phyloP scores from a whole-genome alignment of 192 early-diverging fungal species.

The Paraglomus brasilianum region DNA sequence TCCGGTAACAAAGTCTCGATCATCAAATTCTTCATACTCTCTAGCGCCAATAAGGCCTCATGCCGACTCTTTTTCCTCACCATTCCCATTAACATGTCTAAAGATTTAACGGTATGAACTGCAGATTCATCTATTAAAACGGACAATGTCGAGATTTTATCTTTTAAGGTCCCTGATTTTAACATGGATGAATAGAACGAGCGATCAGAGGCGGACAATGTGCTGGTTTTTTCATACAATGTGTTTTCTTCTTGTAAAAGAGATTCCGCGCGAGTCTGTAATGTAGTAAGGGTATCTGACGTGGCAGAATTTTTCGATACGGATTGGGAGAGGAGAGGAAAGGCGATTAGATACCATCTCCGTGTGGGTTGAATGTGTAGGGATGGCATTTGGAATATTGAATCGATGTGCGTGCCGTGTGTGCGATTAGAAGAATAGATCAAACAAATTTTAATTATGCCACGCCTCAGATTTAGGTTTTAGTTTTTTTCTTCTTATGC shows the following conservation, averaged over 20 bases:
- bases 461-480: too few species aligned
- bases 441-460: too few species aligned
- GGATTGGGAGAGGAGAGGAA: too few species aligned
- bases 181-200: slow-evolving; percentile 87
- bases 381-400: too few species aligned
- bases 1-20: slow-evolving; percentile 76
- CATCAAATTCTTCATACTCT: slow-evolving; percentile 89
- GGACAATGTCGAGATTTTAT: slow-evolving; percentile 91
- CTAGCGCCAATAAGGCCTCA: slow-evolving; percentile 81
- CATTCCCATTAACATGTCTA: slow-evolving; percentile 81
- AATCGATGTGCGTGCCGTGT: too few species aligned
- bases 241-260: slow-evolving; percentile 68
- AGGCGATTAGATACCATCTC: too few species aligned
- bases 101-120: slow-evolving; percentile 69
- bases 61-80: slow-evolving; percentile 87
- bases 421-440: too few species aligned
- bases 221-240: slow-evolving; percentile 51
- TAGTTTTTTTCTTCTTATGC: too few species aligned
- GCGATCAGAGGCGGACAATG: slow-evolving; percentile 68
- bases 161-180: slow-evolving; percentile 87
- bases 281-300: too few species aligned
- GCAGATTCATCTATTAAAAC: slow-evolving; percentile 91
- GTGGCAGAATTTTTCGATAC: neutral
- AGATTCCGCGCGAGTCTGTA: slow-evolving; percentile 50
- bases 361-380: too few species aligned